Evolutionary conservation across 2,329 filamentous ascomycete species (phyloP), one percentile per base, ranked within the genome.

Genomic region (Sclerotinia spermophila): DNA sequence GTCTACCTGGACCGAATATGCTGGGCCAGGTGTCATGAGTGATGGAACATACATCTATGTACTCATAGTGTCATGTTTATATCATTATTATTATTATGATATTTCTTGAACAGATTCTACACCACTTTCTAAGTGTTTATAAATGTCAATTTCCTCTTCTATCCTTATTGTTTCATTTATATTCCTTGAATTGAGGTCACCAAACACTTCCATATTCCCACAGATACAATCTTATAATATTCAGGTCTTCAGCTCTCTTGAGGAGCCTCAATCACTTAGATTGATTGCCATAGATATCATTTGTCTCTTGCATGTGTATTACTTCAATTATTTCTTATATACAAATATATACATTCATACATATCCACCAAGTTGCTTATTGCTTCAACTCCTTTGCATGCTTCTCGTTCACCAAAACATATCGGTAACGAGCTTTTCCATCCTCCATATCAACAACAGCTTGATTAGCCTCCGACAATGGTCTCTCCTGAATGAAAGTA

Each of bases 401-500:
- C 51, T 59, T 70, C 56, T 68, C 51, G 44, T 70, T 70, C 7
- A 70, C 69, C 58, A 83, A 75, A 13, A 84, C 82, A 72, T 83
- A 84, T 67, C 84, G 78, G 74, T 83, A 85, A 48, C 83, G 80
- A 11, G 84, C 84, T 79, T 86, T 86, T 2, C 86, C 87, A 0
- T 79, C 78, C n/a, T 85, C 84, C 81, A 89, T 83, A 71, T 89
- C 86, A 17, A 87, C 75, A 44, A 89, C 80, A 7, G 82, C 83
- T 77, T 84, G 76, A 78, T 89, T 89, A 6, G 84, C 85, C 13
- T 86, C 83, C 76, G 83, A 84, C 82, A 90, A 82, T 0, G 83
- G 82, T 44, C 84, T 81, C 76, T 82, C 79, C 76, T 87, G 78
- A 35, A 89, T 81, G 85, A 86, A 88, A 2, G 86, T 82, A 80